Conservation (phyloP, 495 filamentous ascomycete species). For the Daldinia concentrica region DNA sequence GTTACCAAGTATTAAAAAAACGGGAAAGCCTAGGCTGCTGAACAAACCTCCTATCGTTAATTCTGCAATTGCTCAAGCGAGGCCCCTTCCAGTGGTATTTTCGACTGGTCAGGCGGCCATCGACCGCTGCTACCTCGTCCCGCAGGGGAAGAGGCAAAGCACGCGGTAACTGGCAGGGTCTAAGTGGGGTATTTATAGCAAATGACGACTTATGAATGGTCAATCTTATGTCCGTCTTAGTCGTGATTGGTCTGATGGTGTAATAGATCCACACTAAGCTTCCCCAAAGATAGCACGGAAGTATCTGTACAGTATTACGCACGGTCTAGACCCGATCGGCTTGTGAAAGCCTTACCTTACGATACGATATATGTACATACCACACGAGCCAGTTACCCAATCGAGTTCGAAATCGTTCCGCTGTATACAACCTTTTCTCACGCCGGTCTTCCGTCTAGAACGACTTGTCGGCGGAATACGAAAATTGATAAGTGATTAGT, state of each 20-base stretch:
- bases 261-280: slow-evolving; percentile 23
- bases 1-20: background rate
- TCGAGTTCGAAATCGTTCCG: slow-evolving; percentile 11
- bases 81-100: slow-evolving; percentile 25
- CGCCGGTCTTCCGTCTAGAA: slow-evolving; percentile 10
- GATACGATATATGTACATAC: slow-evolving; percentile 1
- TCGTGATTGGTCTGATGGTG: slow-evolving; percentile 21
- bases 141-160: slow-evolving; percentile 27
- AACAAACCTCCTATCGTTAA: slow-evolving; percentile 34
- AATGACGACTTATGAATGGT: slow-evolving; percentile 30
- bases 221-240: slow-evolving; percentile 9
- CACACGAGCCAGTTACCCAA: slow-evolving; percentile 35
- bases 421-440: slow-evolving; percentile 1
- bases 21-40: slow-evolving; percentile 26
- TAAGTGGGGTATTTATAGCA: slow-evolving; percentile 13
- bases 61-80: slow-evolving; percentile 16
- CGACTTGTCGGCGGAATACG: background rate
- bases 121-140: slow-evolving; percentile 22
- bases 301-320: slow-evolving; percentile 24
- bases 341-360: slow-evolving; percentile 37
- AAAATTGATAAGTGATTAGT: slow-evolving; percentile 4
- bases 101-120: slow-evolving; percentile 37
- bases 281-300: slow-evolving; percentile 31
- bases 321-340: slow-evolving; percentile 26
- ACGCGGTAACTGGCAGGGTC: slow-evolving; percentile 38